A percentile compares a stretch with the other conserved stretches of the same genome.
Conservation (phyloP, 2,329 filamentous ascomycete genomes). For the Apiospora arundinis region DNA sequence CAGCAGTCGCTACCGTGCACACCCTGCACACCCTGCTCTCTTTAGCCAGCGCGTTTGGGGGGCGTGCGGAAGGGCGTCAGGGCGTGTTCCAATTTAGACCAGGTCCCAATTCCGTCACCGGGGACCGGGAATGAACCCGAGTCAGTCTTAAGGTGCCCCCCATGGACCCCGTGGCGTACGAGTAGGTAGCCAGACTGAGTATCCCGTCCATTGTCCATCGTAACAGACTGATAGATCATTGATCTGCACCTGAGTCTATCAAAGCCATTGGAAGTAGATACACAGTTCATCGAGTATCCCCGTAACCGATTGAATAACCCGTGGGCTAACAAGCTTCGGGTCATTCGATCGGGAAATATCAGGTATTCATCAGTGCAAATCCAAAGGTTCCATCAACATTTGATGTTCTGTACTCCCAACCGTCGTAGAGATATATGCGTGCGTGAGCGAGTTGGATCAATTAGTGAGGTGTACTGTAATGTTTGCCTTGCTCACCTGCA, state of each 20-base stretch:
- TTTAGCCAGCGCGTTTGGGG: constrained; percentile 11
- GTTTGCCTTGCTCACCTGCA: not conserved
- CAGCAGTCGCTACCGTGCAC: not conserved
- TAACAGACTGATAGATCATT: not conserved
- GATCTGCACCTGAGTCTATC: not conserved
- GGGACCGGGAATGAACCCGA: constrained; percentile 8
- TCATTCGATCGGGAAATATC: too few relatives aligned
- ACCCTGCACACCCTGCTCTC: constrained; percentile 5
- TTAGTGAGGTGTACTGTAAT: not conserved
- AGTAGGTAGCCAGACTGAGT: not conserved
- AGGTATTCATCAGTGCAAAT: too few relatives aligned
- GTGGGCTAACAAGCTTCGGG: too few relatives aligned
- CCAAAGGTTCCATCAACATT: too few relatives aligned
- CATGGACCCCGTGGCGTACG: not conserved
- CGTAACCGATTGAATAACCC: too few relatives aligned
- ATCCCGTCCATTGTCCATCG: not conserved
- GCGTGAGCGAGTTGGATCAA: too few relatives aligned
- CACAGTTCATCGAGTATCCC: too few relatives aligned
- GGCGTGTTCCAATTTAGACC: constrained; percentile 1
- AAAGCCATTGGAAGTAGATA: not conserved
- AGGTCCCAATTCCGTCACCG: constrained; percentile 8
- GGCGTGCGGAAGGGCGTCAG: not conserved
- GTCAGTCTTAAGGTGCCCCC: constrained; percentile 2
- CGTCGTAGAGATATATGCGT: too few relatives aligned
- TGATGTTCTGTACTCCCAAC: too few relatives aligned